These are phyloP conservation scores for Boechera divaricarpa DNA, from an alignment of 345 rosid species.

Conservation along the genomic window DNA sequence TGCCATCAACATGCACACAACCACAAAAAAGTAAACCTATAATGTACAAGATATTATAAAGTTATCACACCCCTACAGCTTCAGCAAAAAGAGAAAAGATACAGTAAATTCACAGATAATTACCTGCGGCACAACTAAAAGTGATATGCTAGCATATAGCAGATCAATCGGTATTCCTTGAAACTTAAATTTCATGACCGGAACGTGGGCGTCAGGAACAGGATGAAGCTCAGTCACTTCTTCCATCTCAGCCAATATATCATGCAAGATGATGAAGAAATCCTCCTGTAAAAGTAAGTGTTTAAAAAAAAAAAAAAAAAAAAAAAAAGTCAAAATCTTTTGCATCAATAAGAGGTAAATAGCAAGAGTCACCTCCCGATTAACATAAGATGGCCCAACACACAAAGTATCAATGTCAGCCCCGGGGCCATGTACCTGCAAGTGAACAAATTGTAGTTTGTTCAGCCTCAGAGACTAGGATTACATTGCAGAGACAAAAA, in stretches of 20 bases:
- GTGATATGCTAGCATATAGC: constrained; percentile 89
- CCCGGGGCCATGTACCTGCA: constrained; percentile 93
- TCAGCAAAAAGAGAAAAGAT: constrained; percentile 6
- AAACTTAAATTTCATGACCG: constrained; percentile 94
- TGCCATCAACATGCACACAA: constrained; percentile 13
- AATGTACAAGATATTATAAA: background rate
- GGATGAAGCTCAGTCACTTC: constrained; percentile 92
- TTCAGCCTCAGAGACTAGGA: background rate
- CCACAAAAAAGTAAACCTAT: background rate
- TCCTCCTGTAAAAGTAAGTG: constrained; percentile 61
- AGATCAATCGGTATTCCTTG: constrained; percentile 92
- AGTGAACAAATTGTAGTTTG: constrained; percentile 9
- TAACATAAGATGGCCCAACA: constrained; percentile 94
- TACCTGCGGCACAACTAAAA: constrained; percentile 84
- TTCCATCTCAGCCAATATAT: constrained; percentile 71
- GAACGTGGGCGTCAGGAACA: constrained; percentile 96
- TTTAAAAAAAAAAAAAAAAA: constrained; percentile 14
- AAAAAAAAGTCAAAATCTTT: background rate
- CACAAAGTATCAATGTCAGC: constrained; percentile 91
- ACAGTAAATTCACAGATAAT: constrained; percentile 30
- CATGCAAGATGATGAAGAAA: constrained; percentile 79
- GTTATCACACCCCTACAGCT: background rate
- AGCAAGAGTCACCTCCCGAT: constrained; percentile 65
- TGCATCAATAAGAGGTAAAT: constrained; percentile 22
- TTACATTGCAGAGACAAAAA: background rate